A percentile compares a stretch with the other conserved stretches of the same genome.
phyloP scores from a whole-genome alignment of 805 yeast species.

The Sungouiella blattae region DNA sequence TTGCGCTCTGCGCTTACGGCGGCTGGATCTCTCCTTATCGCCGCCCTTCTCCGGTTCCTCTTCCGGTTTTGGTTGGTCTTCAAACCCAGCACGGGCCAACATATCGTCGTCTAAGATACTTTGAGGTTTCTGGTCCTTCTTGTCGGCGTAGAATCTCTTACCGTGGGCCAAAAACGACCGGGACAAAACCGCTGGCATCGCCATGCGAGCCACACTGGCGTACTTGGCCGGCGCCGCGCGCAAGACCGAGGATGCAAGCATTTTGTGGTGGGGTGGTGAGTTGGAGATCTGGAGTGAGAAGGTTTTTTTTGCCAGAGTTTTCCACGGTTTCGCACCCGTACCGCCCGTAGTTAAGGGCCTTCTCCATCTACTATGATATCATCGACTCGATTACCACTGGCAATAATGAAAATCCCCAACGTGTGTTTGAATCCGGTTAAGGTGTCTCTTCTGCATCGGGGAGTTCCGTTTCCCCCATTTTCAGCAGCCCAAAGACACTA shows the following conservation, averaged over 20 bases:
- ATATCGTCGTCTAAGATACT: constrained; percentile 77
- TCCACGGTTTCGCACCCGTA: constrained; percentile 1
- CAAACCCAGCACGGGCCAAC: constrained; percentile 81
- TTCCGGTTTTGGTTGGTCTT: constrained; percentile 30
- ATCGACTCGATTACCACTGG: too few relatives aligned
- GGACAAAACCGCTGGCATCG: constrained; percentile 3
- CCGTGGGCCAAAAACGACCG: constrained; percentile 2
- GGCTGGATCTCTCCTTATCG: constrained; percentile 10
- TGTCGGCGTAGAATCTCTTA: constrained; percentile 15
- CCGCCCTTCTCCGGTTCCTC: constrained; percentile 13
- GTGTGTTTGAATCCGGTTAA: too few relatives aligned
- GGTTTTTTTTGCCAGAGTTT: neutral
- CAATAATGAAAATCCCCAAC: too few relatives aligned
- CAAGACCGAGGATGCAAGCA: constrained; percentile 1
- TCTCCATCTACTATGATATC: too few relatives aligned
- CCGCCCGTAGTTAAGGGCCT: too few relatives aligned
- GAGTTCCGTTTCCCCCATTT: too few relatives aligned
- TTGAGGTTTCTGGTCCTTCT: constrained; percentile 27
- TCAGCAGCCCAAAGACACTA: constrained; percentile 2
- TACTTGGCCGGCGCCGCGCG: neutral
- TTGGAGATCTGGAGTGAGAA: neutral
- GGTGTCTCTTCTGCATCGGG: too few relatives aligned
- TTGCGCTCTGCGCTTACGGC: constrained; percentile 40
- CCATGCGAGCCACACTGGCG: constrained; percentile 4
- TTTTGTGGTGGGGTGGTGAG: neutral